phyloP scores from a whole-genome alignment of 176 grass and related monocot species.

The Alopecurus myosuroides region DNA sequence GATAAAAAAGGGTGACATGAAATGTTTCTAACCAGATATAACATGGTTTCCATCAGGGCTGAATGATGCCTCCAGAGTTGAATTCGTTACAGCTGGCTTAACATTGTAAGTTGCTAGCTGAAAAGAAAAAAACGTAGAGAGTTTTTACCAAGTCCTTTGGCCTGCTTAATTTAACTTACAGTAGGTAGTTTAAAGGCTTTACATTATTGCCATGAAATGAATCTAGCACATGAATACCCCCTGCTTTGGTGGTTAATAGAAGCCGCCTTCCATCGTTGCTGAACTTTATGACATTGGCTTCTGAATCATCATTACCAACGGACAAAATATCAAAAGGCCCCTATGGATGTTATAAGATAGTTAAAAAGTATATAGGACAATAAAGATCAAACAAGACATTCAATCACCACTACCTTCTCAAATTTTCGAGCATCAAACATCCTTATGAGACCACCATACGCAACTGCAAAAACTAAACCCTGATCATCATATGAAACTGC shows the following conservation, averaged over 20 bases:
- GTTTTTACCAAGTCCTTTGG: background rate
- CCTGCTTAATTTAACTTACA: background rate
- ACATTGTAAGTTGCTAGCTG: slow-evolving; percentile 81
- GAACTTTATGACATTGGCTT: slow-evolving; percentile 92
- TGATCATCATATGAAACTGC: slow-evolving; percentile 97
- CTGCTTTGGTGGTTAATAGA: slow-evolving; percentile 88
- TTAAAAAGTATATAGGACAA: slow-evolving; percentile 11
- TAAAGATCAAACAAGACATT: background rate
- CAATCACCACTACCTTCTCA: slow-evolving; percentile 63
- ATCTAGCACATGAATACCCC: slow-evolving; percentile 85
- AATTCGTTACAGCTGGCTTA: slow-evolving; percentile 69
- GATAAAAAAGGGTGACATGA: background rate
- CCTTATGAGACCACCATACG: slow-evolving; percentile 62
- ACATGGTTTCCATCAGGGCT: slow-evolving; percentile 96
- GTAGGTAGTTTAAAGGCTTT: slow-evolving; percentile 32
- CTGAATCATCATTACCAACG: slow-evolving; percentile 62
- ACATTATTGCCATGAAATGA: slow-evolving; percentile 82
- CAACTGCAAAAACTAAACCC: slow-evolving; percentile 87
- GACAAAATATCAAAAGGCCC: slow-evolving; percentile 84
- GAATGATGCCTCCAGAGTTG: slow-evolving; percentile 89
- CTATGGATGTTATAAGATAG: slow-evolving; percentile 26
- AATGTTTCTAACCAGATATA: slow-evolving; percentile 60
- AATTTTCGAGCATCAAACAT: slow-evolving; percentile 89
- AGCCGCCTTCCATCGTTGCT: slow-evolving; percentile 79
- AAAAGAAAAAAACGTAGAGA: background rate